These are phyloP conservation scores for Pichia norvegensis DNA, from an alignment of 1,139 yeast genomes.

Conservation along the genomic window DNA sequence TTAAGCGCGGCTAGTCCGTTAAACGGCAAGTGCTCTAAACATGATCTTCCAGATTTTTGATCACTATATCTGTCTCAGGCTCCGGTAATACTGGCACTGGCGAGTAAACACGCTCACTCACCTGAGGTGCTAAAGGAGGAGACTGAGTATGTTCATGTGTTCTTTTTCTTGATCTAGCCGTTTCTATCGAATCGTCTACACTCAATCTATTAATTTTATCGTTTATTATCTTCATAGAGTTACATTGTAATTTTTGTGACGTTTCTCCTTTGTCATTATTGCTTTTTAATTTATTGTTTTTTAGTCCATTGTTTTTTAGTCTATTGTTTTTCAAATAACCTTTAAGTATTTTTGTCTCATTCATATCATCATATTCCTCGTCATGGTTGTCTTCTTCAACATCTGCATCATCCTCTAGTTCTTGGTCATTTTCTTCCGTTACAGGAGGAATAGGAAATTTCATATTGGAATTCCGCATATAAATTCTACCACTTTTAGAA, in stretches of 20 bases:
- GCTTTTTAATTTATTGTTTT: no score
- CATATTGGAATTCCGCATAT: constrained; percentile 7
- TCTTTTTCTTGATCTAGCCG: neutral
- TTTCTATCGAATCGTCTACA: neutral
- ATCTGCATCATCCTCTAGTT: constrained; percentile 12
- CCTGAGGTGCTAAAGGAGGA: neutral
- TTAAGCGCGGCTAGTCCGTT: neutral
- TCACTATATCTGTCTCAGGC: neutral
- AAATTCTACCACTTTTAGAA: constrained; percentile 1
- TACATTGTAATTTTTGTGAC: neutral
- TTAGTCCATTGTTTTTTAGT: neutral
- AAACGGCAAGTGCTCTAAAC: no score
- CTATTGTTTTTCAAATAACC: no score
- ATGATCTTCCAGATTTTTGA: neutral
- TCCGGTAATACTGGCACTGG: neutral
- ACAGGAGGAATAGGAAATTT: constrained; percentile 10
- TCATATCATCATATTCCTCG: constrained; percentile 4
- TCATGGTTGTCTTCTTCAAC: constrained; percentile 11
- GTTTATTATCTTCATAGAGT: neutral
- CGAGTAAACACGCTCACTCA: neutral
- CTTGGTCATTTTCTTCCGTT: constrained; percentile 11
- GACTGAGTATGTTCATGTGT: neutral
- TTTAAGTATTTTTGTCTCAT: neutral
- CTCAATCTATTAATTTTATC: neutral
- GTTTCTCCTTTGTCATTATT: no score